Base-by-base conservation (phyloP, 768 basidiomycete genomes). In the Pleurotus tuoliensis region DNA sequence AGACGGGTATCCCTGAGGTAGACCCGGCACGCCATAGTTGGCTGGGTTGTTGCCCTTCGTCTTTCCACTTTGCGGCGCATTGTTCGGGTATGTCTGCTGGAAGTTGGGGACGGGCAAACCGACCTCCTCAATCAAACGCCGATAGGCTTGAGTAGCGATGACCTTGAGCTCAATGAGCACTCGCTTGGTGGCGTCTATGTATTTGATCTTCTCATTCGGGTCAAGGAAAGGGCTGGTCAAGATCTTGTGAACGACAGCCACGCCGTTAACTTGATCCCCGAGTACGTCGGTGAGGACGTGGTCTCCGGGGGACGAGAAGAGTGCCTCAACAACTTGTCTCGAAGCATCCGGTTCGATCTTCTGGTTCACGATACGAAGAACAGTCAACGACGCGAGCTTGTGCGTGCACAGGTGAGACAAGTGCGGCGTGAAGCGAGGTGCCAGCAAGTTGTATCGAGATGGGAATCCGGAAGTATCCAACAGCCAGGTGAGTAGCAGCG, bases 391-490 rank as follows among this genome's bases (percentile, higher is more conserved):
- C 0, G 97, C 96, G 64, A 99, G 72, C 72, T 98, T 98, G 78
- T 99, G 97, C 3, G 94, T 97, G 77, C 95, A 98, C 57, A 98
- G 80, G 71, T 98, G 95, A 3, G 94, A 94, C 39, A 98, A 80
- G 67, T 98, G 96, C 47, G 97, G 93, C 0, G 94, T 93, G 72
- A 99, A 96, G 48, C 96, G 92, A 46, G 94, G 94, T 1, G 97
- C 94, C 47, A 98, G 79, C 48, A 99, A 77, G 57, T 88, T 87
- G 77, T 97, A 99, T 44, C 97, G 84, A n/a, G 94, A 94, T 1
- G 92, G 92, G 77, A 99, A 92, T 60, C 86, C 86, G 46, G 94
- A 97, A 0, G 92, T 88, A 67, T 99, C 97, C 59, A 98, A 82
- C 46, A 99, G 80, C 97, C 97, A 99, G 11, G 95, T 98, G 55